Evolutionary conservation across 2,329 filamentous ascomycete genomes (phyloP).

Genomic region (Domatiomyces globalis): DNA sequence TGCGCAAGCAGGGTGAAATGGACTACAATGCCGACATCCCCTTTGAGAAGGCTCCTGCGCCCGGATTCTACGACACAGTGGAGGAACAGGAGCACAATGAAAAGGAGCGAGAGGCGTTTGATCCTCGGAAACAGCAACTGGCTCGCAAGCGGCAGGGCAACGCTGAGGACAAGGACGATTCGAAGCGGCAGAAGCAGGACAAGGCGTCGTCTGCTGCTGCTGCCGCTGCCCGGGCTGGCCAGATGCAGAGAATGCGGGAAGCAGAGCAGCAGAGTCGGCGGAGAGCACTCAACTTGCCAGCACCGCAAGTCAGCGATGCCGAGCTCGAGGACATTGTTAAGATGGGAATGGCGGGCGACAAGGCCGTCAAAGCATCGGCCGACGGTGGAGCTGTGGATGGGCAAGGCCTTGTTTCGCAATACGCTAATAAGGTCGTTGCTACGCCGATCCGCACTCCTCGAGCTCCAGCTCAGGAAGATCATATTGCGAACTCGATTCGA

Average conservation of each 20-base stretch:
- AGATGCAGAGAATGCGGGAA: conserved; percentile 87
- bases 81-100: conserved; percentile 76
- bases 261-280: conserved; percentile 95
- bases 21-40: conserved; percentile 99
- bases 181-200: conserved; percentile 78
- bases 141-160: conserved; percentile 90
- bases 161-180: conserved; percentile 61
- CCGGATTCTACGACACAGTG: conserved; percentile 83
- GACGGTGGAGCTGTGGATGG: conserved; percentile 66
- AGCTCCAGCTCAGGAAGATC: conserved; percentile 83
- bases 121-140: conserved; percentile 82
- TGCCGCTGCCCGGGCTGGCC: conserved; percentile 66
- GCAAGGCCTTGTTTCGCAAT: conserved; percentile 72
- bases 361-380: conserved; percentile 59
- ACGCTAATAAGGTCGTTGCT: conserved; percentile 62
- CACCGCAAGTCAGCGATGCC: conserved; percentile 80
- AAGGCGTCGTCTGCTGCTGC: conserved; percentile 67
- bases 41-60: conserved; percentile 79
- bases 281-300: conserved; percentile 63
- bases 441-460: conserved; percentile 86
- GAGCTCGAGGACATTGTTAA: conserved; percentile 97
- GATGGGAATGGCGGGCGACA: conserved; percentile 89
- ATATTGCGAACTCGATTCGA: conserved; percentile 88
- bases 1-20: conserved; percentile 90
- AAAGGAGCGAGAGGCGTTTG: conserved; percentile 67